A percentile compares a stretch with the other conserved stretches of the same genome.
phyloP scores from a whole-genome alignment of 163 green algal species.

The Chloromonas sp. region DNA sequence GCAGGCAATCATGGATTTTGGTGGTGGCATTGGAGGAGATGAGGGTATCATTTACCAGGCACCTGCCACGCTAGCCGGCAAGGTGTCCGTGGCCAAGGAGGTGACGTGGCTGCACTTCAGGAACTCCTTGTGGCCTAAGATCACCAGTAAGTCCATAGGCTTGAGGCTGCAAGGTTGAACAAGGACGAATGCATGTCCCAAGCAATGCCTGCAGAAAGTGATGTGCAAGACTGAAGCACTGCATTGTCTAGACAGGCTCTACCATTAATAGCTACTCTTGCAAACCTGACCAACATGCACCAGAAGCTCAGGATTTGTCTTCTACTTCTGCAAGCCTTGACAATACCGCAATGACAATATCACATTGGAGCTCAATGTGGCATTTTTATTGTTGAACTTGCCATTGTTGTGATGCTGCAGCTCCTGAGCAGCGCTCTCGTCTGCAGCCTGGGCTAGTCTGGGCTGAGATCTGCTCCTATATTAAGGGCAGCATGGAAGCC shows the following conservation, averaged over 20 bases:
- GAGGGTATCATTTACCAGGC: background rate
- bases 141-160: constrained; percentile 27
- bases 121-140: constrained; percentile 38
- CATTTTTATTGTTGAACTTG: background rate
- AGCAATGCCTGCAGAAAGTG: too few species aligned
- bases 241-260: too few species aligned
- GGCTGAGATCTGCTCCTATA: constrained; percentile 62
- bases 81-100: constrained; percentile 21
- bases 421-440: constrained; percentile 19
- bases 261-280: too few species aligned
- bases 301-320: too few species aligned
- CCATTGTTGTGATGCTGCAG: constrained; percentile 7
- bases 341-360: too few species aligned
- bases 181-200: too few species aligned
- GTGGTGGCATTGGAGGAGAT: background rate
- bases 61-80: constrained; percentile 15
- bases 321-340: too few species aligned
- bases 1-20: background rate
- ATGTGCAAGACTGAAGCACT: too few species aligned
- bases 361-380: too few species aligned
- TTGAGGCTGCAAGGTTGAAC: too few species aligned
- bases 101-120: constrained; percentile 35
- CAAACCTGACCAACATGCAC: too few species aligned
- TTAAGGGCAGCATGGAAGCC: constrained; percentile 53
- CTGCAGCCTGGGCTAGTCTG: constrained; percentile 43